Evolutionary conservation across 305 asterid genomes (phyloP), one percentile per base, ranked within the genome.

Genomic region (Fraxinus paxiana): DNA sequence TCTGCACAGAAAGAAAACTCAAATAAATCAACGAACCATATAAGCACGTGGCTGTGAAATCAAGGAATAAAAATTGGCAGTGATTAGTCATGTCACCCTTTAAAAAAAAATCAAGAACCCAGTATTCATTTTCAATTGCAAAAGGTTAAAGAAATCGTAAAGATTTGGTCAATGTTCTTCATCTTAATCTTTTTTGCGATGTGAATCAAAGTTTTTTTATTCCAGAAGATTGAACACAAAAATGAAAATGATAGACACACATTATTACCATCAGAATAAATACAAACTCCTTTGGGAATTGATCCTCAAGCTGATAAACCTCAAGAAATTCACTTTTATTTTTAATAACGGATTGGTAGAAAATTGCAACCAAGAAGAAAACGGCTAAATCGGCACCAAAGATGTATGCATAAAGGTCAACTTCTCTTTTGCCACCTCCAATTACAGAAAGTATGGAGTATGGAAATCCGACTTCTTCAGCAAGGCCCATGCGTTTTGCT

Each of bases 301-400:
- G 99, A 87, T 96, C 99, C 85, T 96, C 99, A 20, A 96, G 97
- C 86, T 96, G 99, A 87, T 95, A 96, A 80, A 93, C 97, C 92
- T 96, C 99, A 0, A 96, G 92, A 84, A 96, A 91, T 74, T 96
- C 98, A 73, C 93, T 93, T 87, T 94, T 96, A 80, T 96, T 94
- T 82, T 94, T 96, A 73, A 92, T 93, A 78, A 96, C 98, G 18
- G 99, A 94, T 79, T 94, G 98, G 88, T 96, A 94, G 88, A 96
- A 96, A 76, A 93, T 90, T 56, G 98, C 96, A 70, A 96, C 98
- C 79, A 96, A 88, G 87, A 92, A 96, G 92, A 96, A 96, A 79
- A 94, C 98, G 10, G 83, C 71, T 90, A 96, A 87, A 89, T 96
- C 99, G 70, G 94, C 97, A 65, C 99, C 99, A 81, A 96, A 96